These are phyloP conservation scores for Phanerochaete carnosa DNA, from an alignment of 768 basidiomycete genomes.

Conservation along the genomic window DNA sequence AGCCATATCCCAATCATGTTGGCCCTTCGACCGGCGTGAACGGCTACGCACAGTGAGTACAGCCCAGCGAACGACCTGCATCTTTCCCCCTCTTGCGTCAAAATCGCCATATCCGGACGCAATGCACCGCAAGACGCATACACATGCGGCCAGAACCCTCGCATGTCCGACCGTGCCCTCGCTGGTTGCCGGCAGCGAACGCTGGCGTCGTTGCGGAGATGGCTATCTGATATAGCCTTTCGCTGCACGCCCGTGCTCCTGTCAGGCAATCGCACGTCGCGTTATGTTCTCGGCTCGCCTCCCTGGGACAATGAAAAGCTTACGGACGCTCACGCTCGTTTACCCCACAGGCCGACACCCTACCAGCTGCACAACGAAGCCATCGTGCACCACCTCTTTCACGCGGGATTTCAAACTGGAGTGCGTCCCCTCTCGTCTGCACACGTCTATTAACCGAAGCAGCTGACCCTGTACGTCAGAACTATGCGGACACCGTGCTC, in stretches of 20 bases:
- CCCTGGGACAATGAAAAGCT: background rate
- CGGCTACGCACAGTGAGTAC: constrained; percentile 59
- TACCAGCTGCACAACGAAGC: constrained; percentile 71
- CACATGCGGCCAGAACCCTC: background rate
- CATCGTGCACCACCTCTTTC: constrained; percentile 75
- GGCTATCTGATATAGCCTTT: background rate
- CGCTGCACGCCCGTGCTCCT: background rate
- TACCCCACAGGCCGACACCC: constrained; percentile 26
- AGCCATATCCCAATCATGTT: constrained; percentile 30
- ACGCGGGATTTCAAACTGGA: constrained; percentile 77
- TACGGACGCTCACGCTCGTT: background rate
- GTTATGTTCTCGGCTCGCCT: background rate
- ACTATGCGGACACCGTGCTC: constrained; percentile 79
- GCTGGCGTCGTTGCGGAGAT: background rate
- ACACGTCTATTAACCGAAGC: background rate
- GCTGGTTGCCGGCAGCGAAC: background rate
- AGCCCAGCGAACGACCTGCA: background rate
- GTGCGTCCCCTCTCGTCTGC: constrained; percentile 42
- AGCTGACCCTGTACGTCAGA: constrained; percentile 36
- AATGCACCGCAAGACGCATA: background rate
- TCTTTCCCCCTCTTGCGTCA: background rate
- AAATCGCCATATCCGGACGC: background rate
- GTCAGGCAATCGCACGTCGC: background rate
- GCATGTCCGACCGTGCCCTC: background rate
- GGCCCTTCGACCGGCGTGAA: constrained; percentile 37